Percentiles rank a stretch among this genome's conserved stretches.
Evolutionary conservation across 352 stramenopile species (phyloP).

Genomic region (Saprolegnia diclina): DNA sequence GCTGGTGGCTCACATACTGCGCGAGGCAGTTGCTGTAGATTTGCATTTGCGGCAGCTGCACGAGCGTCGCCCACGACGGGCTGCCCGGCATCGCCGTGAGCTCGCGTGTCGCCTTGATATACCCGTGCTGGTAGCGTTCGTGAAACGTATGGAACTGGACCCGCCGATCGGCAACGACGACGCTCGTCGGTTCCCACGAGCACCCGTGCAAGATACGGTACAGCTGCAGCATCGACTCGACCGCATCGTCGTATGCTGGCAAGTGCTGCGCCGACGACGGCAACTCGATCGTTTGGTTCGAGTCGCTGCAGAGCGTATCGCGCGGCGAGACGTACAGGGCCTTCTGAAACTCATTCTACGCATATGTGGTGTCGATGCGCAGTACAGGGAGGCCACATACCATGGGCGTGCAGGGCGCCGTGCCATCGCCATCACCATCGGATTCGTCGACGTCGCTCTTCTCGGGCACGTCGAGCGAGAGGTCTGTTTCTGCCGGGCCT

Average conservation of each 20-base stretch:
- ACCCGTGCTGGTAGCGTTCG: constrained; percentile 28
- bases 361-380: neutral
- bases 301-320: neutral
- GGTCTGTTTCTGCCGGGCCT: neutral
- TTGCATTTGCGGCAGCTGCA: constrained; percentile 6
- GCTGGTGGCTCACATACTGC: constrained; percentile 36
- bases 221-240: constrained; percentile 19
- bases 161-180: neutral
- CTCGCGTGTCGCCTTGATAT: constrained; percentile 20
- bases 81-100: neutral
- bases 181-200: constrained; percentile 13
- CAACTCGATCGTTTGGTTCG: neutral
- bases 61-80: constrained; percentile 22
- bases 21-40: constrained; percentile 53
- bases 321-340: neutral
- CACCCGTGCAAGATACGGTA: constrained; percentile 11
- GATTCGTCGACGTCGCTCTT: neutral
- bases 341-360: constrained; percentile 1
- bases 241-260: neutral
- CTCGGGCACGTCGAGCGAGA: neutral
- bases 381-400: neutral
- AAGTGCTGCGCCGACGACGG: neutral
- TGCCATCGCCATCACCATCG: neutral
- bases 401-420: neutral
- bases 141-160: constrained; percentile 12